phyloP scores from a whole-genome alignment of 352 stramenopile species.

The Peronosclerospora sorghi region DNA sequence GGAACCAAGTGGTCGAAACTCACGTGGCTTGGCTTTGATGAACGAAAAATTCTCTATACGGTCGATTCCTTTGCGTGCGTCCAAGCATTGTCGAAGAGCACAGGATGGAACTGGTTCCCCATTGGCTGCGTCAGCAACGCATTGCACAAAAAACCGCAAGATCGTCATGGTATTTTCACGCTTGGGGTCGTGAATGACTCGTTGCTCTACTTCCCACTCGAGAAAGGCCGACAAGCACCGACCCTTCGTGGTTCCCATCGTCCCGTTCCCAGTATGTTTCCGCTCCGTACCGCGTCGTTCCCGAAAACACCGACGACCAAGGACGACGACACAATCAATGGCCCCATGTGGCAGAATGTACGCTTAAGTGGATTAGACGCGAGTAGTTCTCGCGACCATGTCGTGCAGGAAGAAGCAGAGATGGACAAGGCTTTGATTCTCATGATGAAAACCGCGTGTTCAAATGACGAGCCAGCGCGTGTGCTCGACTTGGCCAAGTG shows the following conservation, averaged over 20 bases:
- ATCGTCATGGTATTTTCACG: slow-evolving; percentile 48
- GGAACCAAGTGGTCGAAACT: slow-evolving; percentile 43
- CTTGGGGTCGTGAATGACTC: slow-evolving; percentile 65
- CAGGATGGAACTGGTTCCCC: slow-evolving; percentile 62
- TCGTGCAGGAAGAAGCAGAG: slow-evolving; percentile 58
- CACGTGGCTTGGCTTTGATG: slow-evolving; percentile 68
- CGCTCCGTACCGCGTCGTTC: slow-evolving; percentile 41
- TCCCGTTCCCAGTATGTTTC: slow-evolving; percentile 59
- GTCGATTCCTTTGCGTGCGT: slow-evolving; percentile 60
- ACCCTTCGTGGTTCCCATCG: slow-evolving; percentile 59
- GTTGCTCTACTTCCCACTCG: slow-evolving; percentile 62
- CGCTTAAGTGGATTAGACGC: slow-evolving; percentile 26
- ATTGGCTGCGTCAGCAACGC: slow-evolving; percentile 54
- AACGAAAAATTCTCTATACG: slow-evolving; percentile 53
- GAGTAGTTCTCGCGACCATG: no score
- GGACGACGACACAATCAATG: slow-evolving; percentile 21
- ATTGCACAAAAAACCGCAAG: slow-evolving; percentile 44
- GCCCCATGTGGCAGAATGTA: slow-evolving; percentile 63
- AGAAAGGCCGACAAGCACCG: slow-evolving; percentile 28
- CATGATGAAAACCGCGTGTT: slow-evolving; percentile 74
- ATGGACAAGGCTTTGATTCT: slow-evolving; percentile 79
- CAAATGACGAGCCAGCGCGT: slow-evolving; percentile 48
- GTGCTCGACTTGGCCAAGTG: slow-evolving; percentile 75
- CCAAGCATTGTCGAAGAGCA: slow-evolving; percentile 42
- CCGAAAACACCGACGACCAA: slow-evolving; percentile 35